Conservation (phyloP, 331 rosid species). For the Acacia concinna region DNA sequence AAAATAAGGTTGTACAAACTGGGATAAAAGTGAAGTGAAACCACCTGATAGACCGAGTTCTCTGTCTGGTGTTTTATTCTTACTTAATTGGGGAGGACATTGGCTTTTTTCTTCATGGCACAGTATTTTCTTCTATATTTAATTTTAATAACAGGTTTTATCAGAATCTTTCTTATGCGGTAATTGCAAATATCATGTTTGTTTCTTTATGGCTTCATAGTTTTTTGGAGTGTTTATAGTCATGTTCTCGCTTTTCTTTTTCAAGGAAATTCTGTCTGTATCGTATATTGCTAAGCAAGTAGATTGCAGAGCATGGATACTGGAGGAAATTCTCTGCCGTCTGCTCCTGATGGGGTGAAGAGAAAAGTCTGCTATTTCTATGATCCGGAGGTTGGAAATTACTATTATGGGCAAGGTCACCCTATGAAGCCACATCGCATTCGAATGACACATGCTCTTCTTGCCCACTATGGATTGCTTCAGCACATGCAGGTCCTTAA, state of each 20-base stretch:
- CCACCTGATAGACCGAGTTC: not conserved
- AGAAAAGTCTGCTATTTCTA: slow-evolving; percentile 89
- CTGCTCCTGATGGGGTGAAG: slow-evolving; percentile 87
- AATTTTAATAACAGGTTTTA: not conserved
- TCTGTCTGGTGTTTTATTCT: not conserved
- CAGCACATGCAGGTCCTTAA: slow-evolving; percentile 93
- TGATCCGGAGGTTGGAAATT: slow-evolving; percentile 96
- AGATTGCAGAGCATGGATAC: slow-evolving; percentile 52
- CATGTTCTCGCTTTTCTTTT: not conserved
- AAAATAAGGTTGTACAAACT: not conserved
- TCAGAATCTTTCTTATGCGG: not conserved
- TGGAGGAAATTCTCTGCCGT: slow-evolving; percentile 81
- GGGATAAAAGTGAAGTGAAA: not conserved
- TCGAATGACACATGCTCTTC: slow-evolving; percentile 91
- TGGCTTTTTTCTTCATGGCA: not conserved
- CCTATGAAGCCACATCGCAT: slow-evolving; percentile 99
- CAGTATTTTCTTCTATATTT: not conserved
- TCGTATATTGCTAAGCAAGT: slow-evolving; percentile 23
- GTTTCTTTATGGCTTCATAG: not conserved
- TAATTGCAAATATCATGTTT: not conserved
- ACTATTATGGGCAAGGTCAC: slow-evolving; percentile 96
- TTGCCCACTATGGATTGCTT: slow-evolving; percentile 90
- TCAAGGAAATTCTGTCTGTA: slow-evolving; percentile 18
- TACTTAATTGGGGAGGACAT: not conserved
- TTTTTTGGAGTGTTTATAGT: not conserved